A percentile compares a stretch with the other conserved stretches of the same genome.
These are phyloP conservation scores for Afroboletus lepidellus DNA, from an alignment of 1,284 basidiomycete genomes.

Conservation along the genomic window DNA sequence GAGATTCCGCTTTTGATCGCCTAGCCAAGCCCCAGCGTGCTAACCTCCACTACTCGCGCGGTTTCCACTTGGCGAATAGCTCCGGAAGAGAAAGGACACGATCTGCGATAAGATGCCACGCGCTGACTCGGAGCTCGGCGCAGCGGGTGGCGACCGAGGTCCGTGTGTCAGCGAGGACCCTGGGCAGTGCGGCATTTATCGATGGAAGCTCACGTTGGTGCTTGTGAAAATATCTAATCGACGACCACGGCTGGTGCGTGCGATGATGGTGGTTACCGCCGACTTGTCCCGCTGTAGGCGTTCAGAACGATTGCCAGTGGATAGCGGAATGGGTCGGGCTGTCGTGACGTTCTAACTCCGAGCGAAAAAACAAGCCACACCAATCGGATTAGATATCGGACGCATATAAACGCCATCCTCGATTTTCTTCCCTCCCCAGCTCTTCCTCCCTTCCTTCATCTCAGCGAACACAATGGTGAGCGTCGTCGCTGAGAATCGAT, in stretches of 20 bases:
- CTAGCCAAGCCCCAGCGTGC: no score
- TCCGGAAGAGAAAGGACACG: not conserved
- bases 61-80: not conserved
- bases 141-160: constrained; percentile 2
- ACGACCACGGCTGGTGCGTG: constrained; percentile 6
- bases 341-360: constrained; percentile 29
- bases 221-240: not conserved
- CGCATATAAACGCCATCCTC: constrained; percentile 25
- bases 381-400: constrained; percentile 28
- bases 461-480: constrained; percentile 26
- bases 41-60: not conserved
- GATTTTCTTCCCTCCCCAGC: constrained; percentile 1
- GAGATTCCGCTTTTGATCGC: not conserved
- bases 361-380: constrained; percentile 23
- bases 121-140: not conserved
- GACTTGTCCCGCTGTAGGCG: constrained; percentile 6
- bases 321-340: constrained; percentile 14
- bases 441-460: constrained; percentile 3
- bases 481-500: not conserved
- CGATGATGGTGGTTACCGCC: constrained; percentile 12
- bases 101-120: not conserved
- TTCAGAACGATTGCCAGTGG: no score
- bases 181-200: not conserved
- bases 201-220: not conserved
- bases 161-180: constrained; percentile 1